phyloP scores from a whole-genome alignment of 2,329 filamentous ascomycete genomes.

The Hymenoscyphus scutula region DNA sequence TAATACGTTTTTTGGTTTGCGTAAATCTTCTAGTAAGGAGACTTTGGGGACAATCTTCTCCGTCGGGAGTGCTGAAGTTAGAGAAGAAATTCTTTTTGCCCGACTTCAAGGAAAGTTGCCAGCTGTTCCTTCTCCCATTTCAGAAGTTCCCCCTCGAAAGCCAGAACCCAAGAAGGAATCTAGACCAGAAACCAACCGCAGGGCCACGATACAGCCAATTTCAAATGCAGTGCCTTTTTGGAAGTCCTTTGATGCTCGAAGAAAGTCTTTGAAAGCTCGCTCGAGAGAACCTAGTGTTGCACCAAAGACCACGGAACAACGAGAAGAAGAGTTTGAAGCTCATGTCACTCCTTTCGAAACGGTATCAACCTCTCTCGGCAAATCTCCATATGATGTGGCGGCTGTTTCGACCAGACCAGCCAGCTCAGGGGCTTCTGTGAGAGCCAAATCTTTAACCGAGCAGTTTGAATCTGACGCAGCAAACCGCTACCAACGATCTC shows the following conservation, averaged over 20 bases:
- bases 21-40: slow-evolving; percentile 27
- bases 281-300: slow-evolving; percentile 11
- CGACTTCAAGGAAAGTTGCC: slow-evolving; percentile 28
- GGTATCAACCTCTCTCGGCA: slow-evolving; percentile 27
- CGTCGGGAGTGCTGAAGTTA: slow-evolving; percentile 30
- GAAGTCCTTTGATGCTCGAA: slow-evolving; percentile 9
- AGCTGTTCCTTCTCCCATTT: slow-evolving; percentile 25
- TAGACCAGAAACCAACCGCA: slow-evolving; percentile 16
- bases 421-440: slow-evolving; percentile 9
- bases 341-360: slow-evolving; percentile 27
- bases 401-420: slow-evolving; percentile 18
- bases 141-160: slow-evolving; percentile 14
- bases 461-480: slow-evolving; percentile 27
- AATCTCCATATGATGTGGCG: slow-evolving; percentile 29
- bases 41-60: slow-evolving; percentile 33
- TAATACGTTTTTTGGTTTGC: slow-evolving; percentile 23
- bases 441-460: slow-evolving; percentile 28
- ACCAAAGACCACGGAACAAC: slow-evolving; percentile 3
- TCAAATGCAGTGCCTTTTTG: slow-evolving; percentile 9
- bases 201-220: slow-evolving; percentile 19
- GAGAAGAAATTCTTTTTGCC: slow-evolving; percentile 27
- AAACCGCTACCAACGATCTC: slow-evolving; percentile 16
- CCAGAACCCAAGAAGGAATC: slow-evolving; percentile 13
- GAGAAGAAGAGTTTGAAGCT: slow-evolving; percentile 27
- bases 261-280: slow-evolving; percentile 10